Conservation (phyloP, 768 basidiomycete genomes). For the Lactarius pseudohatsudake region DNA sequence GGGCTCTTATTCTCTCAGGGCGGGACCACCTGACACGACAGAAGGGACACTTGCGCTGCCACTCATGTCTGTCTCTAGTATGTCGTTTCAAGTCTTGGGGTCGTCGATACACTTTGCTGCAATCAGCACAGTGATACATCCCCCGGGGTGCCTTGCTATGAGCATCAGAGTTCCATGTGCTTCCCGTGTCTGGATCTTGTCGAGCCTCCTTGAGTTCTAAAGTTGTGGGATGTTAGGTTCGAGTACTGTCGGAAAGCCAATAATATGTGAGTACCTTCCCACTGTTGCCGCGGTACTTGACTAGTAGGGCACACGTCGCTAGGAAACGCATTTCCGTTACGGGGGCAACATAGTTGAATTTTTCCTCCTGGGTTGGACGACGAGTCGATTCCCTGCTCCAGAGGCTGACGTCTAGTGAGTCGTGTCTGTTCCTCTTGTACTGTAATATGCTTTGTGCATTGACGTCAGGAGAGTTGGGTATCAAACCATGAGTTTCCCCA, state of each 20-base stretch:
- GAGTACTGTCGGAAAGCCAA: not conserved
- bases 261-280: not conserved
- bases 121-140: not conserved
- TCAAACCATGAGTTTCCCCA: not conserved
- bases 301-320: not conserved
- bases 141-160: not conserved
- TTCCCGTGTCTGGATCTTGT: not conserved
- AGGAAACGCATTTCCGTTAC: not conserved
- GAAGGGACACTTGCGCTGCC: conserved; percentile 1
- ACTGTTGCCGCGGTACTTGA: not conserved
- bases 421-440: not conserved
- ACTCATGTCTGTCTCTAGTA: conserved; percentile 1
- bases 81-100: conserved; percentile 3
- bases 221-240: not conserved
- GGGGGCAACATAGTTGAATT: not conserved
- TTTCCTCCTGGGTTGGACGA: not conserved
- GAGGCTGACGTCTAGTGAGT: too few relatives aligned
- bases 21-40: conserved; percentile 7
- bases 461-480: not conserved
- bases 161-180: not conserved
- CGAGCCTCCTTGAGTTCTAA: not conserved
- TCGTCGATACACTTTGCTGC: conserved; percentile 4
- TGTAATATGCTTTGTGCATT: not conserved
- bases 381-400: not conserved
- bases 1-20: conserved; percentile 1